A percentile compares a stretch with the other conserved stretches of the same genome.
Conservation (phyloP, 2,329 filamentous ascomycete species). For the Talaromyces sp. region DNA sequence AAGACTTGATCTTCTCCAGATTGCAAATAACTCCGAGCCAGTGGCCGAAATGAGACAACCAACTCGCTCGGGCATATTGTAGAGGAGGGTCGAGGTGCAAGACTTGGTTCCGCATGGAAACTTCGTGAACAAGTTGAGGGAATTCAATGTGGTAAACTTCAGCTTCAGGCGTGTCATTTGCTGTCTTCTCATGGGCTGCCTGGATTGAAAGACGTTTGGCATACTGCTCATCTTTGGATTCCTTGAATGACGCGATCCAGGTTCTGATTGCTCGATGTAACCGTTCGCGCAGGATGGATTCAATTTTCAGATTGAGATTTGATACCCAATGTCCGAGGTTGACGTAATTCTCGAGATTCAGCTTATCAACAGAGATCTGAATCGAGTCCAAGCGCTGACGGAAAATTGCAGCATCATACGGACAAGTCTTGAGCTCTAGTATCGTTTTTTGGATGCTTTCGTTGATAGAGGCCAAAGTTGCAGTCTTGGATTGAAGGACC, state of each 20-base stretch:
- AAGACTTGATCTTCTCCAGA: constrained; percentile 88
- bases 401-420: constrained; percentile 77
- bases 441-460: constrained; percentile 77
- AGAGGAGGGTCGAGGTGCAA: constrained; percentile 94
- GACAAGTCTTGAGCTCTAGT: constrained; percentile 76
- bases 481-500: constrained; percentile 81
- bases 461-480: constrained; percentile 73
- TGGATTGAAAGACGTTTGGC: constrained; percentile 24
- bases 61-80: constrained; percentile 85
- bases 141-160: constrained; percentile 40
- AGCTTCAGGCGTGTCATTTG: constrained; percentile 29
- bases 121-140: constrained; percentile 70
- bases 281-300: constrained; percentile 72
- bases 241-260: constrained; percentile 84
- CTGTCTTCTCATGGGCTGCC: constrained; percentile 17
- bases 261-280: constrained; percentile 77
- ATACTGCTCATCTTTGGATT: constrained; percentile 38
- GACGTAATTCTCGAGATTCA: constrained; percentile 93
- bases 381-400: constrained; percentile 76
- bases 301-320: constrained; percentile 80
- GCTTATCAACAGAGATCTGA: constrained; percentile 88
- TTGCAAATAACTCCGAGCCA: constrained; percentile 94
- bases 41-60: constrained; percentile 86
- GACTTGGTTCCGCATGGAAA: constrained; percentile 96
- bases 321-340: constrained; percentile 90